Base-by-base conservation (phyloP, 139 green algal genomes). In the Nannochloris sp. region DNA sequence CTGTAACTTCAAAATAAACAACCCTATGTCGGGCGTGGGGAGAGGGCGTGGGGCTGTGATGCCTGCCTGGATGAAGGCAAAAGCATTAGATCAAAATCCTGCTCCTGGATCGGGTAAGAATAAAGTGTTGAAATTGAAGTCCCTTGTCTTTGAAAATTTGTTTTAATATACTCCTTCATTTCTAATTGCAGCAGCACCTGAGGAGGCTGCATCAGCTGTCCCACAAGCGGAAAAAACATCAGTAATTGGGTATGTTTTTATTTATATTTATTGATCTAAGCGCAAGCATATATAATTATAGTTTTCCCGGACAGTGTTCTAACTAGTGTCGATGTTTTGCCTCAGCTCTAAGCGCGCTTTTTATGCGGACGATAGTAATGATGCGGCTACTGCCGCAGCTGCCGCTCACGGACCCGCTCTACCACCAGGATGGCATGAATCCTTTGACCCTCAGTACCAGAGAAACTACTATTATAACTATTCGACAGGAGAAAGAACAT, bases 51-150 rank as follows among this genome's bases (percentile, higher is more conserved):
- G 56, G 3, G 42, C 56, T 9, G 66, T 73, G 56, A 36, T 73
- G 2, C 66, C 66, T 0, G 66, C 66, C 1, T 73, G 66, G 66
- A 73, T 73, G 66, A 47, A 37, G 57, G 39, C 37, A 3, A 33
- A 4, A 6, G 27, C n/a, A 23, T 10, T n/a, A 64, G 15, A 27
- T 51, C 19, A 27, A 51, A 51, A 51, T 51, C 19, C 19, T 51
- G 19, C 19, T 51, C 42, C 19, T 51, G 19, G 19, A 51, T 51
- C n/a, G n/a, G n/a, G n/a, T n/a, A n/a, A n/a, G n/a, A n/a, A n/a
- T 51, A 27, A 19, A 51, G 19, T 51, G 42, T 51, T 51, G 19
- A 51, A 19, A 19, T 51, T n/a, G n/a, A 19, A 27, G 42, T 51
- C 19, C 19, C 42, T 19, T 19, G 19, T 51, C 42, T 19, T 19